Base-by-base conservation (phyloP, 2,329 filamentous ascomycete genomes). In the Xylariaceae sp. region DNA sequence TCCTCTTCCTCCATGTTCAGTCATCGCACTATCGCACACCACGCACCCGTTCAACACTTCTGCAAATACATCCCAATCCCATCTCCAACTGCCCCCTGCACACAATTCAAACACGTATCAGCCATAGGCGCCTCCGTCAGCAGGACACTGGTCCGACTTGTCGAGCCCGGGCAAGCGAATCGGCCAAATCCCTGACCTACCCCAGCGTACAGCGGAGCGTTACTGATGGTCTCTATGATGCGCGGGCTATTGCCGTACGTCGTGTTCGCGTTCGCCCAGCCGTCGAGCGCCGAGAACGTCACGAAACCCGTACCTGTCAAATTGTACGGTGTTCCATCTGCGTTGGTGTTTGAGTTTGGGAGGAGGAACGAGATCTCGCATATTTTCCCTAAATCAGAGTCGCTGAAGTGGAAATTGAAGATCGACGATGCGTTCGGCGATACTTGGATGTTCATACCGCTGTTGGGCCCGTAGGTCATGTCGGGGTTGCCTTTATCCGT, bases 371-470 rank as follows among this genome's bases (percentile, higher is more conserved):
- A 75, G 7, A 90, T 75, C 53, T 79, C 82, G 75, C 87, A 91
- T 6, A 75, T 83, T 73, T 84, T 83, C 64, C 82, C 84, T 7
- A 75, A 65, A 64, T 84, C 79, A 4, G 74, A 72, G 3, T 72
- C 60, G 1, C 82, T 83, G 39, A 90, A 82, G 67, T 88, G 85
- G 73, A 90, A 90, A 76, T 88, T 88, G 81, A 87, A 90, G 67
- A 89, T 81, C 11, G 82, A 81, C 8, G 82, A 82, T 45, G 82
- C 71, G 53, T 75, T 77, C 16, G 77, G 72, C 11, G 81, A 82
- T 33, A 88, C 76, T 9, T 79, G 78, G 50, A 85, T 86, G 61
- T 82, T 81, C 50, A 59, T 53, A 8, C 11, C 41, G 5, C 41
- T 23, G 46, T 70, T 68, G 9, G 63, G 48, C 3, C 66, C 67